Evolutionary conservation across 108 stramenopile genomes (phyloP).

Genomic region (Bacterosira constricta): DNA sequence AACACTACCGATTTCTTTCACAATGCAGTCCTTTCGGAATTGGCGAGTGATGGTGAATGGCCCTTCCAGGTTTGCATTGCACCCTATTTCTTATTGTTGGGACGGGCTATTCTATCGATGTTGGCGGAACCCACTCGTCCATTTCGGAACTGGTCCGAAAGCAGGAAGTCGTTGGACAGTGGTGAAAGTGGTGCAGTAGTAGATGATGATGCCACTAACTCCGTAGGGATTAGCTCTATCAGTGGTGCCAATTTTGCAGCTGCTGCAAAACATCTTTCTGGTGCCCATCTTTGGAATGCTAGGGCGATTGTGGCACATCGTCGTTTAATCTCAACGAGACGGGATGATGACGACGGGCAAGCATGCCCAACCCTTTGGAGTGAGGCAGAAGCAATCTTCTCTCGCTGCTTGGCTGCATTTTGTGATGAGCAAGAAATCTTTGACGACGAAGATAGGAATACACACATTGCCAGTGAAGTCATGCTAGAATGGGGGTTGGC

Average conservation of each 20-base stretch:
- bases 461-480: constrained; percentile 43
- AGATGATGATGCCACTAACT: not conserved
- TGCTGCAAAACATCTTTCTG: constrained; percentile 28
- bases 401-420: constrained; percentile 14
- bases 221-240: not conserved
- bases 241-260: constrained; percentile 10
- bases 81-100: constrained; percentile 75
- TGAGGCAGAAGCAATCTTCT: constrained; percentile 46
- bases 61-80: constrained; percentile 68
- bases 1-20: constrained; percentile 53
- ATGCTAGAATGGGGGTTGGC: constrained; percentile 91
- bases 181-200: not conserved
- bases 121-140: constrained; percentile 54
- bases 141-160: constrained; percentile 27
- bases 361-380: constrained; percentile 67
- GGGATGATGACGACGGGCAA: constrained; percentile 56
- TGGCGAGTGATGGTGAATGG: constrained; percentile 75
- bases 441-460: constrained; percentile 13
- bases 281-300: constrained; percentile 61
- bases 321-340: constrained; percentile 58
- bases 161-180: no score
- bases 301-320: constrained; percentile 76
- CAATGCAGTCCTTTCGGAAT: constrained; percentile 70
- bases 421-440: constrained; percentile 4
- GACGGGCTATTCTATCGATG: constrained; percentile 64